These are phyloP conservation scores for Umbelopsis ramanniana DNA, from an alignment of 192 early-diverging fungal genomes.

Conservation along the genomic window DNA sequence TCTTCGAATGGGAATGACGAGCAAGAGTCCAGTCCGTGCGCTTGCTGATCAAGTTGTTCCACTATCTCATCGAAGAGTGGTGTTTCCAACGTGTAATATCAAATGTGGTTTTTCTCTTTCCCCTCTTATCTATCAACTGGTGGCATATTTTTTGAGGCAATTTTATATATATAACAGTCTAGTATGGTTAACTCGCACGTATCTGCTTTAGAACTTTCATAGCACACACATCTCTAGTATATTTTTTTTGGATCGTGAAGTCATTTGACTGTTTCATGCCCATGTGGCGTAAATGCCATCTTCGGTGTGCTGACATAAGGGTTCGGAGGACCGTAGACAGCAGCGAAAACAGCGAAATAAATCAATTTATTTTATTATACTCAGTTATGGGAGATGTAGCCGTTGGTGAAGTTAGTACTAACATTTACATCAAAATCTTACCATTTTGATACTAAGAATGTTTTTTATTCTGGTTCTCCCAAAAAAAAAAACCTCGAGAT, in stretches of 20 bases:
- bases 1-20: constrained; percentile 22
- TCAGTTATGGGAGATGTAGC: no score
- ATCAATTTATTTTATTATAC: not conserved
- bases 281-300: constrained; percentile 5
- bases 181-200: no score
- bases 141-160: no score
- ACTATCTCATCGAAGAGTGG: not conserved
- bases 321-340: not conserved
- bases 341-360: not conserved
- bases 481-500: not conserved
- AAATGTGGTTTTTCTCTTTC: not conserved
- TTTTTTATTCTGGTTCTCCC: no score
- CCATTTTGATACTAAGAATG: no score
- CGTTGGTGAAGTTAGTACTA: no score
- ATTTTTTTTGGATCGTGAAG: no score
- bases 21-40: constrained; percentile 21
- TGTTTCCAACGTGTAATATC: not conserved
- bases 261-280: not conserved
- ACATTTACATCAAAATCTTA: no score
- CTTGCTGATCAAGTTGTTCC: constrained; percentile 11
- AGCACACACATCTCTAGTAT: no score
- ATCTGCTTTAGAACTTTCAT: no score
- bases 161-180: no score
- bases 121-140: no score
- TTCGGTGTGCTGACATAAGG: constrained; percentile 14